Evolutionary conservation across 139 green algal genomes (phyloP), one percentile per base, ranked within the genome.

Genomic region (Picochlorum sp.): DNA sequence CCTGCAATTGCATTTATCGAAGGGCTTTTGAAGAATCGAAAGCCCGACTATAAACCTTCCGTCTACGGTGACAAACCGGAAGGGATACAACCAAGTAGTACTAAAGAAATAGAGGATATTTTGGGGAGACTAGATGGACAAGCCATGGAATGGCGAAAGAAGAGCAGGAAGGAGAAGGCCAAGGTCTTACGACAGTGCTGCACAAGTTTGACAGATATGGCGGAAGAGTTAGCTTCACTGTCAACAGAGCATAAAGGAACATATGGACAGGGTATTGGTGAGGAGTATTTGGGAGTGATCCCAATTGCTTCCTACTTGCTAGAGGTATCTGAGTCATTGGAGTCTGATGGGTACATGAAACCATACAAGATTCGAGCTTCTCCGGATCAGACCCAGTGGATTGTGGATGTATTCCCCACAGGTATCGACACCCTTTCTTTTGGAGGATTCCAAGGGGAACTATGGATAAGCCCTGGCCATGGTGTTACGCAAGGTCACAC

Each of bases 381-480:
- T 3, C 51, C 66, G 2, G 52, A 74, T 44, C 16, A n/a, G 10
- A 73, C 71, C 3, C 81, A 87, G 66, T 58, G n/a, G 15, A 72
- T 84, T 18, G 73, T 68, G 38, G 81, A 86, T 49, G 73, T 76
- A 26, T 83, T 82, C 32, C 81, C 81, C 13, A 26, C 45, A n/a
- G 79, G 79, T 18, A 21, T 81, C 50, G 70, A 80, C 30, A 28
- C 65, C 1, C 57, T 88, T 41, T 37, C 89, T n/a, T 86, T 81
- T 47, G 71, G 65, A 11, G 80, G 78, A 4, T 70, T 66, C n/a
- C 59, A 41, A 10, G 79, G 72, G 18, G 82, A 89, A 74, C 37
- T 95, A 6, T 95, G 87, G 87, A 74, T 95, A 0, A 21, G 83
- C 69, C 84, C 77, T 4, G 84, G 84, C 38, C 60, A 84, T 49